Evolutionary conservation across 495 filamentous ascomycete genomes (phyloP).

Genomic region (Penicillium canescens): DNA sequence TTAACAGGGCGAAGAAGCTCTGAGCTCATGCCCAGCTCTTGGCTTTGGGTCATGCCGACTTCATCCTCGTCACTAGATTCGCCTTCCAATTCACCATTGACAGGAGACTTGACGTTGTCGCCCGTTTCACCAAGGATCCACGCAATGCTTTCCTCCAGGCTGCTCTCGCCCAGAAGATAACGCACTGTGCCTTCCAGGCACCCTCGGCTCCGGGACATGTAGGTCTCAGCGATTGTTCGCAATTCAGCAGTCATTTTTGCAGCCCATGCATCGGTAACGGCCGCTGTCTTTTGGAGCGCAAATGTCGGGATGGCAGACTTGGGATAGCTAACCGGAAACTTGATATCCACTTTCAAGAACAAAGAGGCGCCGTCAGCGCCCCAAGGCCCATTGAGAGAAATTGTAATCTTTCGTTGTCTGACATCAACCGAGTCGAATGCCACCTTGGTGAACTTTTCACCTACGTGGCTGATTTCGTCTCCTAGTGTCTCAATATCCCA

Average conservation of each 20-base stretch:
- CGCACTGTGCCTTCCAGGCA: slow-evolving; percentile 81
- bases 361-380: slow-evolving; percentile 66
- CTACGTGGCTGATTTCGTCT: slow-evolving; percentile 84
- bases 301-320: slow-evolving; percentile 64
- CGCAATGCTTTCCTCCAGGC: slow-evolving; percentile 69
- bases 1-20: slow-evolving; percentile 57
- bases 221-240: slow-evolving; percentile 66
- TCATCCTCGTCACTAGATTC: slow-evolving; percentile 89
- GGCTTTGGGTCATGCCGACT: slow-evolving; percentile 53
- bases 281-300: slow-evolving; percentile 72
- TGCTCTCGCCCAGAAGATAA: slow-evolving; percentile 83
- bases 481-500: slow-evolving; percentile 83
- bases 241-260: slow-evolving; percentile 66
- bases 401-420: slow-evolving; percentile 64
- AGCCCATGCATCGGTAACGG: slow-evolving; percentile 69
- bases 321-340: slow-evolving; percentile 80
- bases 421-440: slow-evolving; percentile 85
- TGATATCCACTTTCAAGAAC: slow-evolving; percentile 76
- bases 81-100: slow-evolving; percentile 62
- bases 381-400: slow-evolving; percentile 89
- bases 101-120: slow-evolving; percentile 46
- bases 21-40: slow-evolving; percentile 56
- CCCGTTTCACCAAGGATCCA: slow-evolving; percentile 57
- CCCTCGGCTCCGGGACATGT: slow-evolving; percentile 67
- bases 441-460: slow-evolving; percentile 79